These are phyloP conservation scores for Eucalyptus tenuipes DNA, from an alignment of 345 rosid species.

Conservation along the genomic window DNA sequence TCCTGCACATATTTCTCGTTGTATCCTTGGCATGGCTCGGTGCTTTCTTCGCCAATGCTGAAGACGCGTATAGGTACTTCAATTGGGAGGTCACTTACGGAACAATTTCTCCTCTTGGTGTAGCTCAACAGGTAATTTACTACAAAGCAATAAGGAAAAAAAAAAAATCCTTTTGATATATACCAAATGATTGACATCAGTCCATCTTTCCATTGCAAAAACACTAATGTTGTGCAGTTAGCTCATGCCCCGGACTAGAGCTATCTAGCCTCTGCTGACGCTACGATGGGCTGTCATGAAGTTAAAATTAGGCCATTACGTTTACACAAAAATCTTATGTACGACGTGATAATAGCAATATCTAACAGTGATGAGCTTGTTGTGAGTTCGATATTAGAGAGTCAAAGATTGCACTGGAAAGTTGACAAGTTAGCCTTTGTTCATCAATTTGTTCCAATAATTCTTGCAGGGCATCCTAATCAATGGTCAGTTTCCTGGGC, in stretches of 20 bases:
- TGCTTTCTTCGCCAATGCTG: constrained; percentile 21
- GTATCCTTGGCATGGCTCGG: constrained; percentile 18
- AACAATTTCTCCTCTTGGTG: constrained; percentile 40
- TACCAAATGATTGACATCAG: no score
- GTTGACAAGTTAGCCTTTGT: no score
- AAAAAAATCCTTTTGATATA: no score
- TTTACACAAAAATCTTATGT: not conserved
- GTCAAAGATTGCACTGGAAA: not conserved
- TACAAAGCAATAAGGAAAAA: no score
- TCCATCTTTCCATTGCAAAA: not conserved
- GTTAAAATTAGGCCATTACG: not conserved
- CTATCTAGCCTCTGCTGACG: not conserved
- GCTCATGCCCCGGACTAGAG: not conserved
- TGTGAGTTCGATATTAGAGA: no score
- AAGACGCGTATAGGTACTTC: constrained; percentile 44
- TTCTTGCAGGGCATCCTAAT: constrained; percentile 60
- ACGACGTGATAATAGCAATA: not conserved
- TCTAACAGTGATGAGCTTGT: not conserved
- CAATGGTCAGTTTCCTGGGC: constrained; percentile 88
- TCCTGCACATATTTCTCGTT: not conserved
- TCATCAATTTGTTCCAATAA: not conserved
- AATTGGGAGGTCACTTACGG: constrained; percentile 68
- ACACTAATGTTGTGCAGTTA: not conserved
- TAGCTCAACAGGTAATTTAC: not conserved
- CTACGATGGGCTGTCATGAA: not conserved